Conservation (phyloP, 352 stramenopile species). For the Globisporangium solare region DNA sequence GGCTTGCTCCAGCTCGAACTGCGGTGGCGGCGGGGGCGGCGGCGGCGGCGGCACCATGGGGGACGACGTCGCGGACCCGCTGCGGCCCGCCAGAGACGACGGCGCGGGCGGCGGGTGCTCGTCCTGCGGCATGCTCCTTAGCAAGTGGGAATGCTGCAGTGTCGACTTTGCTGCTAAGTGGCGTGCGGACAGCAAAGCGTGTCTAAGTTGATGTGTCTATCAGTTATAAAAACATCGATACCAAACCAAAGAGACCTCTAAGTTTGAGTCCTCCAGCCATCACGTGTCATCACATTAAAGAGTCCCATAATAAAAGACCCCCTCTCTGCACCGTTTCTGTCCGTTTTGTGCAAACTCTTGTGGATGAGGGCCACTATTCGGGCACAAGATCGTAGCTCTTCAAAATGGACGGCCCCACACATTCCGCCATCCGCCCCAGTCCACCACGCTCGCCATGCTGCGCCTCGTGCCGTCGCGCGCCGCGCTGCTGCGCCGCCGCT, state of each 20-base stretch:
- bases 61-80: constrained; percentile 18
- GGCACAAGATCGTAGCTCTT: background rate
- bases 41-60: constrained; percentile 30
- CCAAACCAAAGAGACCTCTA: too few species aligned
- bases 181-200: too few species aligned
- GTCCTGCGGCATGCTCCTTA: background rate
- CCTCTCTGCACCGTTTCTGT: too few species aligned
- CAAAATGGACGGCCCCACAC: background rate
- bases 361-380: background rate
- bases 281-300: too few species aligned
- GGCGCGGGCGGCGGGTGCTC: background rate
- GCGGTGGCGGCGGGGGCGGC: constrained; percentile 30
- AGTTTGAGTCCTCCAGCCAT: too few species aligned
- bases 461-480: constrained; percentile 15
- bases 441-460: constrained; percentile 10
- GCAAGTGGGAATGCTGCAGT: too few species aligned
- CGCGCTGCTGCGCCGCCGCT: constrained; percentile 21
- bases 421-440: background rate
- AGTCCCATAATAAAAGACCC: too few species aligned
- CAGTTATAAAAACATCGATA: too few species aligned
- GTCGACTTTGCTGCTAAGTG: too few species aligned
- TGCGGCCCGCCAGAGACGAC: constrained; percentile 9
- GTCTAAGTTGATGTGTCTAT: too few species aligned
- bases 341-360: background rate
- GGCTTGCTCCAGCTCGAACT: constrained; percentile 23